Evolutionary conservation across 306 rosid genomes (phyloP), one percentile per base, ranked within the genome.

Genomic region (Trichosanthes cucumerina): DNA sequence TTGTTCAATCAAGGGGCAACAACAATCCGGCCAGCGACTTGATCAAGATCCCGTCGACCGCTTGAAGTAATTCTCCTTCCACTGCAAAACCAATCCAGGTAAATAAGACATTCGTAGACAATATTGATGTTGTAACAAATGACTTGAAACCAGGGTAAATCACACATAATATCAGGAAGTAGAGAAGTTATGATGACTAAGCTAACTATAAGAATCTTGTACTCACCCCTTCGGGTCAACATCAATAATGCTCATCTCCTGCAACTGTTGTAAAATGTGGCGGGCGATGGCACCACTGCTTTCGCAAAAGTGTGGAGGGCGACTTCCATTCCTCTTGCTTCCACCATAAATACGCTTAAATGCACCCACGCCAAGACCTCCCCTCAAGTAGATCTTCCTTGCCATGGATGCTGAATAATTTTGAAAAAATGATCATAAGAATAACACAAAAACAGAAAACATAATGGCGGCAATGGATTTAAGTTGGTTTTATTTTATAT

Each of bases 311-410:
- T 92, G 97, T 0, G 91, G 95, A 7, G 97, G 95, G 2, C 93
- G 84, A 54, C 97, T 91, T 31, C 94, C 97, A 21, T 91, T 90
- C 79, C 97, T 88, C 87, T 87, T 60, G 87, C 92, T 88, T 2
- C 97, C 97, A 80, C 97, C 97, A 41, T 91, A 91, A 38, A 91
- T 91, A 80, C 92, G 83, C 53, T 64, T 78, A 62, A 91, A 91
- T 19, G 94, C 89, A 5, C 97, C 97, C 38, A 90, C 97, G 60
- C 97, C 97, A 26, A 90, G 92, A 26, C 97, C 97, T 1, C 94
- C 94, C 79, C 97, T 84, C 88, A 91, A 78, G 83, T 89, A 91
- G 77, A 89, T 83, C 86, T 91, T 91, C 83, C 97, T 85, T 46
- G 97, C 97, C 88, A 91, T 87, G 26, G 97, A 91, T 52, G 97